Evolutionary conservation across 2,329 filamentous ascomycete genomes (phyloP), one percentile per base, ranked within the genome.

Genomic region (Lizonia empirigonia): DNA sequence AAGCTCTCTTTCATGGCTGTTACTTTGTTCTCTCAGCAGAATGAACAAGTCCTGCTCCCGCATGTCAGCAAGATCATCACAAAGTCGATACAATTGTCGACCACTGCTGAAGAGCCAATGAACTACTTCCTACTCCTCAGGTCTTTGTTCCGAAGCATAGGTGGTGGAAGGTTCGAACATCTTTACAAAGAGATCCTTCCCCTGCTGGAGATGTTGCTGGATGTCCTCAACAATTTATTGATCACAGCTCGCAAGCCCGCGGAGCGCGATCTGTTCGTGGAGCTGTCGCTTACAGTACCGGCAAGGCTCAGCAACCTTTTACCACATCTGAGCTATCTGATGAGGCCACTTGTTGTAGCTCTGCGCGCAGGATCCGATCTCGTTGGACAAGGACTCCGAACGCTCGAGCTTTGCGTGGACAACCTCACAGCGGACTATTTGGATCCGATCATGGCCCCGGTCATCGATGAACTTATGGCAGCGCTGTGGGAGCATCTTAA

Each of bases 1-100:
- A 99, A 99, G 75, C 77, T 99, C 41, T 96, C 93, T 0, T 99
- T 99, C 73, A 99, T 99, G 94, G 95, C 95, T 0, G 94, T 99
- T 30, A 99, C 94, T 0, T 80, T 99, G 1, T 99, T 99, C 72
- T 91, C 91, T 0, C 82, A 84, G 7, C 92, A 97, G 68, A 99
- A 99, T 64, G 94, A 99, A 74, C 89, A 94, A 69, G 91, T 99
- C 2, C 80, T 99, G 12, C 80, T 97, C 44, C 95, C 95, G 0
- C 94, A 99, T 71, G 93, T 99, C 41, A 92, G 95, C 46, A 95
- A 95, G 70, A 96, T 99, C 58, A 91, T 99, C 55, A 97, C 93
- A 10, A 92, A 96, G 74, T 97, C 93, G 7, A 97, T 99, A 56
- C 91, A 97, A 74, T 79, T 97, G 29, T 97, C 93, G 1, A 96